phyloP scores from a whole-genome alignment of 345 rosid species.

The Sisymbrium irio region DNA sequence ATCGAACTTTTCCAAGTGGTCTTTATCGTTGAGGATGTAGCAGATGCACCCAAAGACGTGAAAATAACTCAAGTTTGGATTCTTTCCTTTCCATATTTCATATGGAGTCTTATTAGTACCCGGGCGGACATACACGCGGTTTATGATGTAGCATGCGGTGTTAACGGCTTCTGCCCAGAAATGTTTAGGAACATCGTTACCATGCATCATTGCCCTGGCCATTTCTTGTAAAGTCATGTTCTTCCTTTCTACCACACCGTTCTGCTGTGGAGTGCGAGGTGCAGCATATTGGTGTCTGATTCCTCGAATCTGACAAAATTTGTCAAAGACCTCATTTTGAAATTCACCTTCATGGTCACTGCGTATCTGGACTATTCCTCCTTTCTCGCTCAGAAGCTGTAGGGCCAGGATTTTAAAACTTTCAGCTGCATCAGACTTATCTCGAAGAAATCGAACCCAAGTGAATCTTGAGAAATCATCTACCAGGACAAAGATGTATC shows the following conservation, averaged over 20 bases:
- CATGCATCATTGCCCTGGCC: not conserved
- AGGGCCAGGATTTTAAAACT: too few relatives aligned
- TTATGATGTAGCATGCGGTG: not conserved
- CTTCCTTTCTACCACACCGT: too few relatives aligned
- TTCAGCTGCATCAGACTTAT: not conserved
- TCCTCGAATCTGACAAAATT: not conserved
- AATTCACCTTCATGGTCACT: not conserved
- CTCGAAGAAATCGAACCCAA: not conserved
- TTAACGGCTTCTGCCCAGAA: not conserved
- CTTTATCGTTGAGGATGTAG: not conserved
- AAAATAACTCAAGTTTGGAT: not conserved
- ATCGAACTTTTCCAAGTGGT: not conserved
- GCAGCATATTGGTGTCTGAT: not conserved
- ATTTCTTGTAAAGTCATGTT: not conserved
- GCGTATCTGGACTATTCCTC: not conserved
- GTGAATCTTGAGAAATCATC: not conserved
- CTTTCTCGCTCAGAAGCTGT: too few relatives aligned
- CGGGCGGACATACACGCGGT: not conserved
- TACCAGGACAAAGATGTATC: not conserved
- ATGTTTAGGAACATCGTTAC: fast-evolving
- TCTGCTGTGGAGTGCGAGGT: not conserved
- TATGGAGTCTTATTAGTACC: not conserved
- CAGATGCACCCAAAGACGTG: not conserved
- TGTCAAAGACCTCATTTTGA: not conserved
- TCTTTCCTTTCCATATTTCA: not conserved